Evolutionary conservation across 495 filamentous ascomycete species (phyloP), one percentile per base, ranked within the genome.

Genomic region (Xylaria telfairii): DNA sequence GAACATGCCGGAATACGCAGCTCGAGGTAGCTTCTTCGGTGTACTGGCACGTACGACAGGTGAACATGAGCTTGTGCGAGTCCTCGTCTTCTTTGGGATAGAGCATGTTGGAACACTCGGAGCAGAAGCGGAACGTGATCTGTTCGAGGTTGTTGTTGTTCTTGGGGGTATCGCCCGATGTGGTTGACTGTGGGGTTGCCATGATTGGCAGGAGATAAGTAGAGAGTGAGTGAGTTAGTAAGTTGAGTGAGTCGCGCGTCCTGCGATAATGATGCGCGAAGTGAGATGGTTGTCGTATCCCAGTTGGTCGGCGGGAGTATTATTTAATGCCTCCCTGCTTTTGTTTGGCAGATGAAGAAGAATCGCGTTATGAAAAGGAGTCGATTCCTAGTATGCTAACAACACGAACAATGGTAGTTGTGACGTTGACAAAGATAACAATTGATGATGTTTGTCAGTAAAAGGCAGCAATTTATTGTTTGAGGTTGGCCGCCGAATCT

Each of bases 51-150:
- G 93, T 97, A 66, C 94, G 92, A 85, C 96, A 99, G 21, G 83
- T 83, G 73, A 87, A 87, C 71, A 84, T 80, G 42, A 87, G 81
- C 77, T 82, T 83, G 78, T 82, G 85, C 12, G 80, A 78, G 59
- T 83, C 80, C 64, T 86, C 85, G 80, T 97, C 93, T 84, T 99
- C 96, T 81, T 95, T 94, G 17, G 96, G 96, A 80, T 98, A 98
- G 64, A 99, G 86, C 89, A 99, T 92, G 87, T 99, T 99, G 75
- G 93, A 96, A 83, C 96, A 99, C 86, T 99, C 96, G 68, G 92
- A 91, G 83, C 96, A 99, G 88, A 99, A 99, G 70, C 92, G 90
- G 85, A 98, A 98, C 42, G 93, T 92, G 77, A 97, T 92, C 80
- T 95, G 93, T 77, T 94, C 92, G 67, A 83, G 81, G 42, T 79